Percentiles rank a stretch among this genome's conserved stretches.
Conservation (phyloP, 208 protist genomes). For the Crithidia brevicula region DNA sequence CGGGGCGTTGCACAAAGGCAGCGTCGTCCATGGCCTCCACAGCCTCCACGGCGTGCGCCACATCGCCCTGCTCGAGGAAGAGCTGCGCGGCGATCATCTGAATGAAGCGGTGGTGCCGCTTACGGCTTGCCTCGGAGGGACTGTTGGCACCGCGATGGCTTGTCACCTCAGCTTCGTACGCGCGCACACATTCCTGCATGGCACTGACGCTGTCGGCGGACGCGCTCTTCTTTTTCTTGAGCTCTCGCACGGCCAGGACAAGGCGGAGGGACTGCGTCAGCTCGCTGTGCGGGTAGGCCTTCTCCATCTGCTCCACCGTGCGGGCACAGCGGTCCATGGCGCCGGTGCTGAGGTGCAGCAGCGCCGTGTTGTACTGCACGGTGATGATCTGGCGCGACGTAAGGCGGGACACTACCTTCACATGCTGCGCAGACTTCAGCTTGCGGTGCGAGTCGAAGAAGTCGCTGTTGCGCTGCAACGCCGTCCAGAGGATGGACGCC, state of each 20-base stretch:
- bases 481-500: conserved; percentile 74
- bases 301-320: conserved; percentile 68
- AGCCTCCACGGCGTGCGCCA: conserved; percentile 48
- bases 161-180: conserved; percentile 24
- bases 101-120: conserved; percentile 30
- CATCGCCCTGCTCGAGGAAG: conserved; percentile 76
- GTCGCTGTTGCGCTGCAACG: conserved; percentile 55
- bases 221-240: conserved; percentile 54
- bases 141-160: conserved; percentile 9
- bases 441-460: conserved; percentile 79
- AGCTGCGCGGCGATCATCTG: conserved; percentile 75
- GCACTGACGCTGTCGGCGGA: conserved; percentile 13
- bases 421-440: conserved; percentile 68
- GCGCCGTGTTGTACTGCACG: conserved; percentile 87
- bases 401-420: conserved; percentile 56
- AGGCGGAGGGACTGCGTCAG: conserved; percentile 75
- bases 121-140: conserved; percentile 2
- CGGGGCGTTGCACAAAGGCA: conserved; percentile 41
- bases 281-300: conserved; percentile 61
- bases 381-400: conserved; percentile 68
- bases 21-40: conserved; percentile 41
- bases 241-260: conserved; percentile 59
- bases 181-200: conserved; percentile 35
- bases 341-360: conserved; percentile 71
- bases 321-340: conserved; percentile 60